phyloP scores from a whole-genome alignment of 1,139 yeast genomes.

The Debaryomyces nepalensis region DNA sequence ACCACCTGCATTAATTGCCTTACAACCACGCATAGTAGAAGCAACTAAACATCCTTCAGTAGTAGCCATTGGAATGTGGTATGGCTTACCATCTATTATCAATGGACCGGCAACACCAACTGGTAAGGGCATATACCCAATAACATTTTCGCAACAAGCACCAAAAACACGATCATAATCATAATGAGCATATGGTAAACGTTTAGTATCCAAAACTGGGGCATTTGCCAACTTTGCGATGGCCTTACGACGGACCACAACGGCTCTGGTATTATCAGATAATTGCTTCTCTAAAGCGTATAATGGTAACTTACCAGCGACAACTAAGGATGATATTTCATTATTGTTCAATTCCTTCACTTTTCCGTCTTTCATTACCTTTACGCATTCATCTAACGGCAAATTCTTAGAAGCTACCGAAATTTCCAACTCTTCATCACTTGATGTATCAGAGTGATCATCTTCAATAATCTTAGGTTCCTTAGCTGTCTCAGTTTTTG shows the following conservation, averaged over 20 bases:
- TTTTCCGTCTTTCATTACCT: constrained; percentile 70
- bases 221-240: constrained; percentile 83
- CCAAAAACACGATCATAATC: constrained; percentile 97
- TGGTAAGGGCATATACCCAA: constrained; percentile 95
- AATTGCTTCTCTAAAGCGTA: constrained; percentile 94
- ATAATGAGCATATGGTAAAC: constrained; percentile 79
- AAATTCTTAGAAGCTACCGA: constrained; percentile 27
- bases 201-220: constrained; percentile 71
- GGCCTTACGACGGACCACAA: constrained; percentile 87
- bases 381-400: constrained; percentile 66
- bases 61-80: constrained; percentile 97
- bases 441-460: constrained; percentile 17
- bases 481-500: constrained; percentile 4
- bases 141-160: constrained; percentile 98
- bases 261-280: constrained; percentile 88
- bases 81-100: constrained; percentile 82
- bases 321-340: constrained; percentile 74
- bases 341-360: constrained; percentile 68
- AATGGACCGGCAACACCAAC: constrained; percentile 98
- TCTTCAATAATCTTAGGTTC: constrained; percentile 1
- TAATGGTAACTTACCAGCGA: constrained; percentile 80
- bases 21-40: constrained; percentile 98
- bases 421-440: constrained; percentile 31
- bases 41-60: constrained; percentile 99
- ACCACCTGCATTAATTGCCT: constrained; percentile 96